These are phyloP conservation scores for Cetraspora pellucida DNA, from an alignment of 192 early-diverging fungal genomes.

Conservation along the genomic window DNA sequence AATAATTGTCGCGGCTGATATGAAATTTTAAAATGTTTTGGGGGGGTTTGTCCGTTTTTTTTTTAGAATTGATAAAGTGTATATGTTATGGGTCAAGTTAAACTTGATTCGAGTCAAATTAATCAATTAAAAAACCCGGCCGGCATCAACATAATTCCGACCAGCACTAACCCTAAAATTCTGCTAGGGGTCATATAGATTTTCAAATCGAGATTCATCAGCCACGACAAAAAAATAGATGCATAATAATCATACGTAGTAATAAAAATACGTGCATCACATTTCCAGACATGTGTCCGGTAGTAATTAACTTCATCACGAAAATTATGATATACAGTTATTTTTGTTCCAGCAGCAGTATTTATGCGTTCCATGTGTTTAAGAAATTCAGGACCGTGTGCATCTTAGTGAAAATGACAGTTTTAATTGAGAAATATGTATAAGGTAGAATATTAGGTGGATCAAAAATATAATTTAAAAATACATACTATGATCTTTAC, in stretches of 20 bases:
- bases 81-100: no score
- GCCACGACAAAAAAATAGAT: not conserved
- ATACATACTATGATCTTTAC: slow-evolving; percentile 45
- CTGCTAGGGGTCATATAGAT: no score
- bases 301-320: slow-evolving; percentile 68
- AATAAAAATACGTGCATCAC: slow-evolving; percentile 44
- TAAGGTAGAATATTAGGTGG: not conserved
- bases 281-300: slow-evolving; percentile 69
- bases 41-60: no score
- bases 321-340: slow-evolving; percentile 72
- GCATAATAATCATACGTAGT: not conserved
- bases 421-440: not conserved
- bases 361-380: slow-evolving; percentile 58
- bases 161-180: no score
- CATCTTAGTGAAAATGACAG: slow-evolving; percentile 37
- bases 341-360: slow-evolving; percentile 47
- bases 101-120: no score
- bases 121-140: no score
- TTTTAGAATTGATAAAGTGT: no score
- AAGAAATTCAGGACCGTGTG: slow-evolving; percentile 65
- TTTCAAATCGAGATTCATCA: no score
- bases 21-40: no score
- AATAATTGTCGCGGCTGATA: no score
- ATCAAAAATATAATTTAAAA: not conserved
- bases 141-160: no score